Base-by-base conservation (phyloP, 441 rosid genomes). In the Populus tomentosa region DNA sequence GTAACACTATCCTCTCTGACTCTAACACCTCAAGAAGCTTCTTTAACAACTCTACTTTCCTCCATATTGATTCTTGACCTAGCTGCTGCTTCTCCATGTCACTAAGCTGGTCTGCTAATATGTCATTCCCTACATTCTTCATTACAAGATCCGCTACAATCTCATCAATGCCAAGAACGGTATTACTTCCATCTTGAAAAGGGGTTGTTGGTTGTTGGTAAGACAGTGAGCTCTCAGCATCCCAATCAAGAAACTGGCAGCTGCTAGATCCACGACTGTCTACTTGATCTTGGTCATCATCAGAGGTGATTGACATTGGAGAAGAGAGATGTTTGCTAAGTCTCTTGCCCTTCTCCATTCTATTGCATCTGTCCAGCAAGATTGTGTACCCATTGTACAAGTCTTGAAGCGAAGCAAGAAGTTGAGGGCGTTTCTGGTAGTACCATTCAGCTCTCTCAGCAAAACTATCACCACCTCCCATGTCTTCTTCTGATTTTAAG, bases 381-480 rank as follows among this genome's bases (percentile, higher is more conserved):
- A 82, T 77, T 28, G 82, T 35, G 71, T 90, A 91, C 69, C 85
- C 86, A 80, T 86, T 89, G 84, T 90, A 90, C 32, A 91, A 72
- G 83, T 91, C 96, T 1, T 86, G 81, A 69, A 90, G 89, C 53
- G 89, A 85, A 10, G 80, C 78, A 50, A 87, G 84, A 56, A 91
- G 90, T 75, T 84, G 88, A 67, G 94, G 96, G 28, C 92, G 88
- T 78, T 81, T 87, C 80, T 80, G 86, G 85, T 89, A 91, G 78
- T 87, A 91, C 81, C 91, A 88, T 74, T 91, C 89, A 69, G 96
- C 94, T 0, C 96, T 87, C 65, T 89, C 85, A 50, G 87, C 89
- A 32, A 91, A 89, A 2, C 90, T 89, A 64, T 91, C 91, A 9
- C 88, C 87, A 0, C 70, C 67, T 0, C 73, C 72, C 26, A 82